These are phyloP conservation scores for Naegleria gruberi DNA, from an alignment of 208 protist species.

Conservation along the genomic window DNA sequence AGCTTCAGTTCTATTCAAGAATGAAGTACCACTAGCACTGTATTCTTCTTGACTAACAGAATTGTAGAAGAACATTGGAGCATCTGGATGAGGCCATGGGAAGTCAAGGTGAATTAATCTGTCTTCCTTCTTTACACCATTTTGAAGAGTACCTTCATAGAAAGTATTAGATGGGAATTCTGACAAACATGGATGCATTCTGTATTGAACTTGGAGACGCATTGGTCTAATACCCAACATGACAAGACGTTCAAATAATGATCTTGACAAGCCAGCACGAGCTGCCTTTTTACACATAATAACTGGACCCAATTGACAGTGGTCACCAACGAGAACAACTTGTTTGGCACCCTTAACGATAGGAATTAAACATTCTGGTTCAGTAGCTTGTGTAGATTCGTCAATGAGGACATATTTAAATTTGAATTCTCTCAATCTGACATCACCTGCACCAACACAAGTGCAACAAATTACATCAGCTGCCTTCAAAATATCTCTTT, in stretches of 20 bases:
- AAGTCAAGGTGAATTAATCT: slow-evolving; percentile 58
- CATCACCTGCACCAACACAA: slow-evolving; percentile 81
- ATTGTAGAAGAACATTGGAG: slow-evolving; percentile 89
- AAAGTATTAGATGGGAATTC: slow-evolving; percentile 90
- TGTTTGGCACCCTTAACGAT: slow-evolving; percentile 82
- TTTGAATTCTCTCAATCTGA: slow-evolving; percentile 55
- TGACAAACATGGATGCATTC: slow-evolving; percentile 93
- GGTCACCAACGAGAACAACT: slow-evolving; percentile 83
- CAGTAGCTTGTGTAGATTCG: slow-evolving; percentile 86
- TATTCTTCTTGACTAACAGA: slow-evolving; percentile 79
- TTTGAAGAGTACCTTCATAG: slow-evolving; percentile 93
- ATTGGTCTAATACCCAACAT: slow-evolving; percentile 69
- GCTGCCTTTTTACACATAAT: slow-evolving; percentile 83
- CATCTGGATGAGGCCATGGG: slow-evolving; percentile 68
- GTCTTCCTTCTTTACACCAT: slow-evolving; percentile 77
- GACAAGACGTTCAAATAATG: slow-evolving; percentile 91
- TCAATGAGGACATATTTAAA: slow-evolving; percentile 91
- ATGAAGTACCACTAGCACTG: slow-evolving; percentile 79
- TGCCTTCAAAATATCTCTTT: slow-evolving; percentile 57
- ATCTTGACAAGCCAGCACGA: slow-evolving; percentile 70
- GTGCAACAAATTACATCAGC: slow-evolving; percentile 93
- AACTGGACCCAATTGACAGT: slow-evolving; percentile 91
- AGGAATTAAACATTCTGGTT: slow-evolving; percentile 93
- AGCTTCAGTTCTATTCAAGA: slow-evolving; percentile 86
- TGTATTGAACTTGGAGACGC: slow-evolving; percentile 91